Evolutionary conservation across 805 yeast species (phyloP).

Genomic region (Debaryomyces tyrocola): DNA sequence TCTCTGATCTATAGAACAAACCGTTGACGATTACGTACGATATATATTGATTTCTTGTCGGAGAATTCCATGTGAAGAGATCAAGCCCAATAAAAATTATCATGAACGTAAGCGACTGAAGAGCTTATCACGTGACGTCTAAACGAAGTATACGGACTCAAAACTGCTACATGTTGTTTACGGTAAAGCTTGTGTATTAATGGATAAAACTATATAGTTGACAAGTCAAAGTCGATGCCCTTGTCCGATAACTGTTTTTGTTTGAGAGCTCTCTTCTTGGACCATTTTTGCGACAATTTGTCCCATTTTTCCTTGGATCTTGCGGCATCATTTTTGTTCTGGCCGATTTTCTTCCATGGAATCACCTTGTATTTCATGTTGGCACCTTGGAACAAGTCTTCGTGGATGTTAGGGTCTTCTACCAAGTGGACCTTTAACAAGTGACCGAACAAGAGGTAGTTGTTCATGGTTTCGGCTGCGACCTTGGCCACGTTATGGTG

Average conservation of each 20-base stretch:
- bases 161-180: too few relatives aligned
- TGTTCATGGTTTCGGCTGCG: slow-evolving; percentile 95
- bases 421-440: slow-evolving; percentile 60
- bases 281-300: slow-evolving; percentile 47
- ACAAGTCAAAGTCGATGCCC: slow-evolving; percentile 56
- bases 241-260: slow-evolving; percentile 49
- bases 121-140: background rate
- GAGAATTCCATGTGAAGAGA: background rate
- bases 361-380: slow-evolving; percentile 54
- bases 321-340: slow-evolving; percentile 54
- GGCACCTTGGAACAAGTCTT: slow-evolving; percentile 57
- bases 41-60: background rate
- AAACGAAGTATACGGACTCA: too few relatives aligned
- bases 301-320: slow-evolving; percentile 60
- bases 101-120: background rate
- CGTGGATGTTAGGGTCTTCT: slow-evolving; percentile 57
- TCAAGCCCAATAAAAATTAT: background rate
- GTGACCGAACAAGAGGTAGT: slow-evolving; percentile 86
- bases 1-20: too few relatives aligned
- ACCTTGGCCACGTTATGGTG: slow-evolving; percentile 74
- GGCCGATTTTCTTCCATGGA: slow-evolving; percentile 59
- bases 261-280: slow-evolving; percentile 42
- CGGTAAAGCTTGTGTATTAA: background rate
- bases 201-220: slow-evolving; percentile 11
- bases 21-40: too few relatives aligned